Evolutionary conservation across 495 filamentous ascomycete species (phyloP).

Genomic region (Apiosordaria backusii): DNA sequence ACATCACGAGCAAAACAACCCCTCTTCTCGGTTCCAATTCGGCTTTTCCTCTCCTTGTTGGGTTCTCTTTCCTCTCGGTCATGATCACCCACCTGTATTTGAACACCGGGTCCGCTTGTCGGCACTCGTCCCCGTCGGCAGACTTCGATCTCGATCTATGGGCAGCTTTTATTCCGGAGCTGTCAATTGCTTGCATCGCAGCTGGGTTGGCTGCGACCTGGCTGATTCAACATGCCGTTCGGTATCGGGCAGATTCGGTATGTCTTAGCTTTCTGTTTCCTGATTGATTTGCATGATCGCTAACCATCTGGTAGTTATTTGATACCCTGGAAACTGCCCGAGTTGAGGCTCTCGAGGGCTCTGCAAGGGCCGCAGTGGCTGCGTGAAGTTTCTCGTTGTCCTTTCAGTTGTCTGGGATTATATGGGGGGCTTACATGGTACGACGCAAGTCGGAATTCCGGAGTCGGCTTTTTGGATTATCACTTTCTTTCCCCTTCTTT

Average conservation of each 20-base stretch:
- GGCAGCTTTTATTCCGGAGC: background rate
- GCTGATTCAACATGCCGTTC: conserved; percentile 11
- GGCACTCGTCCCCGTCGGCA: too few relatives aligned
- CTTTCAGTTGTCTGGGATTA: background rate
- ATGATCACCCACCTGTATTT: too few relatives aligned
- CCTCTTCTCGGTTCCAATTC: too few relatives aligned
- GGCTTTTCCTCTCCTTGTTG: too few relatives aligned
- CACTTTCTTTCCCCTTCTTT: too few relatives aligned
- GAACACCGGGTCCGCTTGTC: too few relatives aligned
- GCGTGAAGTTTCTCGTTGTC: background rate
- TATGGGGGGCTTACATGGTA: background rate
- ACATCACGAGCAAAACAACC: background rate
- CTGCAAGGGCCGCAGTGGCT: background rate
- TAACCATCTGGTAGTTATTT: background rate
- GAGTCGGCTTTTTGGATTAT: too few relatives aligned
- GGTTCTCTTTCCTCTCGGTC: too few relatives aligned
- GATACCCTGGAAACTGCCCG: background rate
- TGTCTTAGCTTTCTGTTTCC: background rate
- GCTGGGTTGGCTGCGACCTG: conserved; percentile 15
- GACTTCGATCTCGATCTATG: too few relatives aligned
- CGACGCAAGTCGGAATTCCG: background rate
- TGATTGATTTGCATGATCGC: conserved; percentile 1
- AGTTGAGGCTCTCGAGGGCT: background rate
- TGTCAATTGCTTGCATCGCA: conserved; percentile 13
- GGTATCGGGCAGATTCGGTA: background rate